phyloP scores from a whole-genome alignment of 106 monocot species.

The Dioscorea zingiberensis region DNA sequence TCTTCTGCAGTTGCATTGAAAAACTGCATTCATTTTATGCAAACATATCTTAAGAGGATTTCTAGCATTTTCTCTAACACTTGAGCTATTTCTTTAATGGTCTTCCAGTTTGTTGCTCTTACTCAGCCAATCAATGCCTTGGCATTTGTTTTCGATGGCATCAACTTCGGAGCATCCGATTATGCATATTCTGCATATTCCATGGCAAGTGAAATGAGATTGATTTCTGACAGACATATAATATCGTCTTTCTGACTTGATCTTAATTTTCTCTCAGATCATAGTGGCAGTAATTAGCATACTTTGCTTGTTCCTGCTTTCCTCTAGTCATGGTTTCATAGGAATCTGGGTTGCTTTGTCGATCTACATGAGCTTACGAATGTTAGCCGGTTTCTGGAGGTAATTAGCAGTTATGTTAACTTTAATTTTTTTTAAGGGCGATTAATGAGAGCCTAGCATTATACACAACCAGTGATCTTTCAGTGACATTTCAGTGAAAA shows the following conservation, averaged over 20 bases:
- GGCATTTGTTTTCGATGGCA: constrained; percentile 93
- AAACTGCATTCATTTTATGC: no score
- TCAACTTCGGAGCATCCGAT: constrained; percentile 96
- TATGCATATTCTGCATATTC: constrained; percentile 92
- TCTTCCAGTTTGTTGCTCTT: constrained; percentile 71
- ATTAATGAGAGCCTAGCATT: not conserved
- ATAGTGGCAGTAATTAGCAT: constrained; percentile 73
- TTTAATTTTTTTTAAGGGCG: not conserved
- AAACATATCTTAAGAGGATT: no score
- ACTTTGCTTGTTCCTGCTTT: constrained; percentile 45
- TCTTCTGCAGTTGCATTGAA: not conserved
- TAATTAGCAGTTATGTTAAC: constrained; percentile 3
- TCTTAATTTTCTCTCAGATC: constrained; percentile 32
- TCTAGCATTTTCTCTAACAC: no score
- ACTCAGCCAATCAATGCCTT: constrained; percentile 86
- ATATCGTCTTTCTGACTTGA: not conserved
- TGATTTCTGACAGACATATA: not conserved
- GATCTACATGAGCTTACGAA: constrained; percentile 77
- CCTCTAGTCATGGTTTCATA: constrained; percentile 53
- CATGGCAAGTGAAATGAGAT: constrained; percentile 43
- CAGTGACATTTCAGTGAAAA: not conserved
- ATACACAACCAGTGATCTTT: not conserved
- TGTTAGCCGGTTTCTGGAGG: constrained; percentile 84
- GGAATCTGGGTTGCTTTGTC: constrained; percentile 83
- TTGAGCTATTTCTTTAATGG: not conserved